phyloP scores from a whole-genome alignment of 169 alveolate genomes.

The Blepharisma undulans region DNA sequence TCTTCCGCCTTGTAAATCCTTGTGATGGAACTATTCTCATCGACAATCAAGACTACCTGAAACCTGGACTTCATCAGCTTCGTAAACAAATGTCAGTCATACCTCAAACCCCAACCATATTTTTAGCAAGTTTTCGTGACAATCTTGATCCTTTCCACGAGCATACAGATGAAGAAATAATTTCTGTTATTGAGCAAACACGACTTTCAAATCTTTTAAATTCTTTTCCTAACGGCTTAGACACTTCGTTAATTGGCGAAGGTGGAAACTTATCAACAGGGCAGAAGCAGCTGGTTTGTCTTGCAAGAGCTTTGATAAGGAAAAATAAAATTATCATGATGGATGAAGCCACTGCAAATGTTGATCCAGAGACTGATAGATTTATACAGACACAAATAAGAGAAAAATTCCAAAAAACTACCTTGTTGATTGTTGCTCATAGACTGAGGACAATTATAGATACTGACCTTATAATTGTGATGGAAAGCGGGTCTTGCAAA shows the following conservation, averaged over 20 bases:
- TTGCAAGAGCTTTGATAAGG: conserved; percentile 77
- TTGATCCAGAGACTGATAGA: conserved; percentile 86
- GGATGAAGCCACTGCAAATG: conserved; percentile 90
- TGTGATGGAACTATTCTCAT: conserved; percentile 56
- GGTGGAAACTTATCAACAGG: conserved; percentile 77
- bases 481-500: conserved; percentile 78
- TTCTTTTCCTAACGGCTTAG: no score
- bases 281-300: conserved; percentile 78
- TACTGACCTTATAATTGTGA: conserved; percentile 80
- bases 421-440: conserved; percentile 92
- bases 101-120: conserved; percentile 81
- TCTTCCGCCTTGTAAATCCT: conserved; percentile 78
- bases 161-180: conserved; percentile 52
- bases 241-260: conserved; percentile 40
- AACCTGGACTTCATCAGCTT: conserved; percentile 48
- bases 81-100: conserved; percentile 74
- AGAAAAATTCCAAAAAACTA: conserved; percentile 71
- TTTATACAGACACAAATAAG: conserved; percentile 72
- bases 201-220: no score
- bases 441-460: conserved; percentile 90
- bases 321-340: conserved; percentile 60
- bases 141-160: conserved; percentile 79
- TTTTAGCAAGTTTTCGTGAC: conserved; percentile 75
- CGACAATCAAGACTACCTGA: conserved; percentile 54
- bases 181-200: no score